Conservation (phyloP, 768 basidiomycete species). For the Pleurotus salmoneostramineus region DNA sequence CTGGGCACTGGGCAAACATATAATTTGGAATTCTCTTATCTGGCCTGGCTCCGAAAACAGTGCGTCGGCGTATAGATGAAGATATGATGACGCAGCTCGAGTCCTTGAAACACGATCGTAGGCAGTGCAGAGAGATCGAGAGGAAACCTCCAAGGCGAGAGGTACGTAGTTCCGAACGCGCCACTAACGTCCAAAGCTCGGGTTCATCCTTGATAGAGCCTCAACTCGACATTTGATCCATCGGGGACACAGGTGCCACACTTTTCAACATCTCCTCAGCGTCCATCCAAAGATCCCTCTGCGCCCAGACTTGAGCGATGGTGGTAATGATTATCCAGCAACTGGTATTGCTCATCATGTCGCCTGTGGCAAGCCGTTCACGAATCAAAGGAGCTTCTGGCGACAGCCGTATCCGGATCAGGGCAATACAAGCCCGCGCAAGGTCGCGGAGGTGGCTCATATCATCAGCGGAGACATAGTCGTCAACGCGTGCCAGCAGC, state of each 20-base stretch:
- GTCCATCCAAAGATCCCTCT: slow-evolving; percentile 78
- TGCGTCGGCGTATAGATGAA: background rate
- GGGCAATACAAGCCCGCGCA: slow-evolving; percentile 61
- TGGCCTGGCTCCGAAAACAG: too few species aligned
- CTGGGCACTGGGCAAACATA: too few species aligned
- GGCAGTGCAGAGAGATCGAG: background rate
- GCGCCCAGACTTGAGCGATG: slow-evolving; percentile 69
- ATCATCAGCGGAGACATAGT: slow-evolving; percentile 69
- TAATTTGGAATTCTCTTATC: too few species aligned
- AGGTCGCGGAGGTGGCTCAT: slow-evolving; percentile 73
- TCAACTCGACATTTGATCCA: background rate
- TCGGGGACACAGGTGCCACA: slow-evolving; percentile 9
- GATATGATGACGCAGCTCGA: background rate
- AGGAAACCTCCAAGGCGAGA: background rate
- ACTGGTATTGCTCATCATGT: slow-evolving; percentile 35
- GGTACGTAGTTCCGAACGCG: background rate
- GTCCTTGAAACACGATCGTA: background rate
- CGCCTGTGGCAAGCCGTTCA: slow-evolving; percentile 4
- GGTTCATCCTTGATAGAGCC: background rate
- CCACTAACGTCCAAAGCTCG: background rate
- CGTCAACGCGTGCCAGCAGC: slow-evolving; percentile 66
- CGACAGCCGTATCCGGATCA: slow-evolving; percentile 36
- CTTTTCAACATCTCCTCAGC: slow-evolving; percentile 49
- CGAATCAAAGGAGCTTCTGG: background rate
- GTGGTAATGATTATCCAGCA: slow-evolving; percentile 76